Base-by-base conservation (phyloP, 1,284 basidiomycete genomes). In the Tylopilus sp. region DNA sequence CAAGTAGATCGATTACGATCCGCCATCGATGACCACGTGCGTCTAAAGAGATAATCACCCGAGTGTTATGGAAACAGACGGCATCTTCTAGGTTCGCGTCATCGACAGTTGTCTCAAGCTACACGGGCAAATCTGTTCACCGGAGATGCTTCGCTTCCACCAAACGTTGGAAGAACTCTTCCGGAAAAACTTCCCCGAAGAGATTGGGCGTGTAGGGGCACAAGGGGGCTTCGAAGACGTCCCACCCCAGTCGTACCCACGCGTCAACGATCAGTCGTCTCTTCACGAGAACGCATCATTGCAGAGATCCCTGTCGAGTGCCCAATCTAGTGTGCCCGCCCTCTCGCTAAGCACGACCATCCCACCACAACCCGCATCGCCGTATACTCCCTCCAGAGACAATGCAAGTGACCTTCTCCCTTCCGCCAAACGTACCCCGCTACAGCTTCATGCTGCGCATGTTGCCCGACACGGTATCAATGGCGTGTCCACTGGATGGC, bases 121-220 rank as follows among this genome's bases (percentile, higher is more conserved):
- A 11, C 94, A 98, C 67, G 85, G 85, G 2, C 80, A 85, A 50
- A 74, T 97, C 43, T 95, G 93, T 66, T 84, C 91, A 1, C 81
- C 83, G 24, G 92, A 93, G 72, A 97, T 95, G 81, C 76, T 88
- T 45, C 83, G 87, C 4, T 98, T 98, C 80, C 94, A 98, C 67
- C 86, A 89, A 56, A 94, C 92, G 0, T 76, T 98, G 43, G 87
- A 91, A 69, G 86, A 84, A 63, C 88, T 97, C 72, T 98, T 94
- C 78, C 81, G 80, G 53, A 92, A 91, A 71, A 94, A 94, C 64
- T 98, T 94, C 73, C 74, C 85, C 1, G 92, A 94, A 24, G 95
- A 98, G 71, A 90, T 97, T 37, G 78, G 79, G 44, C 81, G 86
- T 7, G 71, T 92, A 40, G 79, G 78, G 0, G 74, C 84, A n/a